Evolutionary conservation across 441 rosid species (phyloP).

Genomic region (Gossypium aridum): DNA sequence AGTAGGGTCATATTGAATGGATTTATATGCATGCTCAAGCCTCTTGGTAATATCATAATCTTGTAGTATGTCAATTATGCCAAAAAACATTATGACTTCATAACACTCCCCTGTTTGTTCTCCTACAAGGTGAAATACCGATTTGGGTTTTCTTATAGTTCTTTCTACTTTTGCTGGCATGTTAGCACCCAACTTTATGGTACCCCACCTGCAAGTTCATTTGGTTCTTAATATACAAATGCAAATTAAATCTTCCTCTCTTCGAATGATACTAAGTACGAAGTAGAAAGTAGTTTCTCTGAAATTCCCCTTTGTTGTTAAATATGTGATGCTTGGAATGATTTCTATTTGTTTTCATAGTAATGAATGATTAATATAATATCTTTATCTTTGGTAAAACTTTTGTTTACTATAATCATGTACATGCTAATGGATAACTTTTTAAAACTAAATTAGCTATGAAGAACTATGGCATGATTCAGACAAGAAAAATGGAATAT

Average conservation of each 20-base stretch:
- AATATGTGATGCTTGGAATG: too few relatives aligned
- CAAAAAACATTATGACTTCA: constrained; percentile 52
- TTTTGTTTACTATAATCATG: neutral
- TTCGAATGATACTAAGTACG: too few relatives aligned
- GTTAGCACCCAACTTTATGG: constrained; percentile 43
- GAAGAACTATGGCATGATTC: neutral
- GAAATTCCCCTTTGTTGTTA: too few relatives aligned
- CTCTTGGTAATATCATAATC: constrained; percentile 69
- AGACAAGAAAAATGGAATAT: neutral
- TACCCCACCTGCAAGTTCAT: constrained; percentile 41
- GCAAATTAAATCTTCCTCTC: neutral
- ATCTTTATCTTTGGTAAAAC: neutral
- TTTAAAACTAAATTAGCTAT: too few relatives aligned
- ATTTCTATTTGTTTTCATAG: neutral
- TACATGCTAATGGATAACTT: neutral
- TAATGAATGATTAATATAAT: too few relatives aligned
- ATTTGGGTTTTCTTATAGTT: constrained; percentile 39
- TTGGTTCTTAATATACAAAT: neutral
- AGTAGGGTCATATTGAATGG: constrained; percentile 59
- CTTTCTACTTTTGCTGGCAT: constrained; percentile 62
- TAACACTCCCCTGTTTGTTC: constrained; percentile 56
- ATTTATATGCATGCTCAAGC: constrained; percentile 64
- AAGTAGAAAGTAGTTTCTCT: too few relatives aligned
- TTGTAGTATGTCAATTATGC: constrained; percentile 65
- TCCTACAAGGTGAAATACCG: constrained; percentile 49